Evolutionary conservation across 1,284 basidiomycete genomes (phyloP), one percentile per base, ranked within the genome.

Genomic region (Takashimella tepidaria): DNA sequence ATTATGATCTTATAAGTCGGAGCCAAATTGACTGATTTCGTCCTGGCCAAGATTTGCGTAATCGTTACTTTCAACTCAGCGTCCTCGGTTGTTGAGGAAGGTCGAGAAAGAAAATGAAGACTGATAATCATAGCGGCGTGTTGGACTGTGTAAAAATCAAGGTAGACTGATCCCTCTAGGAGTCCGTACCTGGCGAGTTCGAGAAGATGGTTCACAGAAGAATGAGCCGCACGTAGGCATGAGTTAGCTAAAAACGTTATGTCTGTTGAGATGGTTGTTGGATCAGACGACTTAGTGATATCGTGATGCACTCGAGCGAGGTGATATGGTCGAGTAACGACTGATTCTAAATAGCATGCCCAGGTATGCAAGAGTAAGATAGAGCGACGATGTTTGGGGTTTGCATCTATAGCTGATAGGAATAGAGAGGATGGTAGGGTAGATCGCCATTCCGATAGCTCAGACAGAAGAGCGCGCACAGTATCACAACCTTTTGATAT

Each of bases 111-210:
- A 25, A 53, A 57, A 21, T 62, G 54, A 1, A 59, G 52, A 1
- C 54, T 47, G 16, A 53, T 49, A 52, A 62, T 56, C 54, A 62
- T 56, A 31, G 56, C 54, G 24, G 58, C 58, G 42, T 62, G 61
- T 22, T 59, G 56, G 4, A 51, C 48, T 16, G 54, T 50, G 45
- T 56, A 58, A 26, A 58, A 60, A 50, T 62, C 61, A 16, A 62
- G 54, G 47, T 50, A 60, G 16, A 58, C 54, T 10, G 51, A 43
- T 12, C 44, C 46, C 22, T 57, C 59, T 5, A 56, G 37, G 3
- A 54, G 40, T 11, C 37, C 49, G 41, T 49, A 22, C 16, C 45
- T 42, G 6, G 48, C 51, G 12, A 57, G 42, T 2, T 51, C 31
- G 22, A 55, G 47, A 10, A 57, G 53, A 37, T 55, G 55, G 20